Base-by-base conservation (phyloP, 78 protist genomes). In the Polysphondylium violaceum region DNA sequence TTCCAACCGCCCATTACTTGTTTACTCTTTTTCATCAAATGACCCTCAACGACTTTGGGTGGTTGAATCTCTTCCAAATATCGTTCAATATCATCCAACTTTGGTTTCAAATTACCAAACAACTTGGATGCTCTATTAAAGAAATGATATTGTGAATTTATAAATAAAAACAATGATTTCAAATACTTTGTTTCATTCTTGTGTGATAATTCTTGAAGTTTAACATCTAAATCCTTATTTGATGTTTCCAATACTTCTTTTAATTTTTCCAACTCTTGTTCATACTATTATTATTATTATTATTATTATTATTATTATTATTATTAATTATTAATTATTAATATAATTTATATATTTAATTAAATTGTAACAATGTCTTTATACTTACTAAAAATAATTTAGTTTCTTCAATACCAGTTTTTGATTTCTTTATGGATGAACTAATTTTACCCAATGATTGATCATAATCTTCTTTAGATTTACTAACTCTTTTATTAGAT, bases 1-100 rank as follows among this genome's bases (percentile, higher is more conserved):
- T 87, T 87, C 93, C 93, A 87, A 87, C 87, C 93, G 35, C 93
- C 88, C 87, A 87, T 87, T 11, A 83, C 91, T n/a, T 83, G 91
- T 58, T 83, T 83, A 31, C 64, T 41, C 47, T 83, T 83, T 58
- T 83, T 83, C 91, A 83, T 69, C 25, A 83, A 50, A 58, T 83
- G 91, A 69, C 91, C 91, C n/a, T 83, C 91, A 3, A 83, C 91
- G 3, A 83, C 91, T 63, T 83, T 83, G 16, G 91, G 91, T 58
- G 91, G 91, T 43, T 83, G 91, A 33, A 83, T 69, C 29, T 69
- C 91, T 38, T 83, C 91, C 0, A 83, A 41, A 36, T 83, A 83
- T 23, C 76, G 60, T 40, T 83, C 91, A 27, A 83, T 36, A 25
- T 83, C 71, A 11, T 83, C 91, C 35, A 83, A 43, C 31, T 40